Evolutionary conservation across 306 rosid genomes (phyloP).

Genomic region (Quercus suber): DNA sequence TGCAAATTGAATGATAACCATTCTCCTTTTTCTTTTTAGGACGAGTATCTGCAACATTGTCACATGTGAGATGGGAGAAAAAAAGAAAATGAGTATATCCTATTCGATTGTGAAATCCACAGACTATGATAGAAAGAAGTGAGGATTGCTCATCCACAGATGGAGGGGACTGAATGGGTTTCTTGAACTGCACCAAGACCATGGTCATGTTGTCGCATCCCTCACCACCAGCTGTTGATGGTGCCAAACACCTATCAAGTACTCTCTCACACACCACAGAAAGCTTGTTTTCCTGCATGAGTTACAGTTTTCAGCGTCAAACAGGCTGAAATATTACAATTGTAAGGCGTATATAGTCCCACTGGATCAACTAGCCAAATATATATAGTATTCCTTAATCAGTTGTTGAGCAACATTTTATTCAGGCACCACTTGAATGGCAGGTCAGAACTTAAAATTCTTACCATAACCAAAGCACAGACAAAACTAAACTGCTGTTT

Average conservation of each 20-base stretch:
- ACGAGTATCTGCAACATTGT: too few relatives aligned
- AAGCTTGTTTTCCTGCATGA: conserved; percentile 66
- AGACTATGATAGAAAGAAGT: neutral
- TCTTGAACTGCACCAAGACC: conserved; percentile 90
- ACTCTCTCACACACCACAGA: conserved; percentile 82
- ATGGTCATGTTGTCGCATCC: conserved; percentile 99
- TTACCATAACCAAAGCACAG: neutral
- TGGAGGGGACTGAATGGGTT: conserved; percentile 37
- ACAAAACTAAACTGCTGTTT: neutral
- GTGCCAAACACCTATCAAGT: conserved; percentile 88
- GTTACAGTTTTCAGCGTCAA: conserved; percentile 12
- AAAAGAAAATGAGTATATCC: too few relatives aligned
- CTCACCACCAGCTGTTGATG: conserved; percentile 73
- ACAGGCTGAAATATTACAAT: neutral
- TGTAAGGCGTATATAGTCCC: too few relatives aligned
- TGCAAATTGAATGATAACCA: too few relatives aligned
- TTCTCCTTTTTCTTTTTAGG: too few relatives aligned
- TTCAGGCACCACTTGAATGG: too few relatives aligned
- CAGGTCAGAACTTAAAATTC: too few relatives aligned
- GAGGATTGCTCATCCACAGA: conserved; percentile 44
- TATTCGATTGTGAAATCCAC: too few relatives aligned
- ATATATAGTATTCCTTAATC: neutral
- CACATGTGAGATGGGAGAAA: too few relatives aligned
- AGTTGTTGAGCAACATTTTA: neutral
- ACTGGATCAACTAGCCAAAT: neutral